phyloP scores from a whole-genome alignment of 306 rosid species.

The Castanopsis chinensis region DNA sequence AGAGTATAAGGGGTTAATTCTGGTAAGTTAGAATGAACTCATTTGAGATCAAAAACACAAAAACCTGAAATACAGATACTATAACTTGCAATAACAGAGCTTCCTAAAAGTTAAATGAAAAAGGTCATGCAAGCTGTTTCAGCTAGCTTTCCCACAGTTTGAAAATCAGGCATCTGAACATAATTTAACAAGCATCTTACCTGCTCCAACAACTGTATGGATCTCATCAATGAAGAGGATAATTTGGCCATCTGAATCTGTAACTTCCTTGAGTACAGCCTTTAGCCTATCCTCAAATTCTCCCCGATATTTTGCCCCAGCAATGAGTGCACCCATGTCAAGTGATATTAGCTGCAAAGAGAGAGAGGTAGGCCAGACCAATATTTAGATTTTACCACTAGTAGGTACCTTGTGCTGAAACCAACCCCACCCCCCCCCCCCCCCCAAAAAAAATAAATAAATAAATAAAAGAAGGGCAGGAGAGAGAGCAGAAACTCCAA shows the following conservation, averaged over 20 bases:
- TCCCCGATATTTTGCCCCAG: slow-evolving; percentile 98
- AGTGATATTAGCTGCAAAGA: slow-evolving; percentile 83
- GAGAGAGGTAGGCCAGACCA: slow-evolving; percentile 7
- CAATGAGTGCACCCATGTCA: slow-evolving; percentile 98
- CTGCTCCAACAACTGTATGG: slow-evolving; percentile 99
- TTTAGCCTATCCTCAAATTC: slow-evolving; percentile 99
- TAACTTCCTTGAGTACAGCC: slow-evolving; percentile 98
- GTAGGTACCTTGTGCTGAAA: background rate
- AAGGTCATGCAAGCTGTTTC: background rate
- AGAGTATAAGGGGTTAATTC: slow-evolving; percentile 9
- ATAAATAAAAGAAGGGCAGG: slow-evolving; percentile 4
- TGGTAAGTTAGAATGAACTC: background rate
- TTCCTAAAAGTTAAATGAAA: slow-evolving; percentile 2
- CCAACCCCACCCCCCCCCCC: background rate
- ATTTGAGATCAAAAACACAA: background rate
- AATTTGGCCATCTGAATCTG: slow-evolving; percentile 96
- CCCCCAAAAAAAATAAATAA: background rate
- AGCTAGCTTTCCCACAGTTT: slow-evolving; percentile 1
- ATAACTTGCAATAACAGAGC: background rate
- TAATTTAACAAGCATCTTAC: slow-evolving; percentile 38
- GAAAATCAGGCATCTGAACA: slow-evolving; percentile 4
- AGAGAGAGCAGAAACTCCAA: background rate
- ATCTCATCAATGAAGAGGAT: slow-evolving; percentile 94
- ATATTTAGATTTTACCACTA: background rate
- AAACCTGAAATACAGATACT: background rate